Conservation (phyloP, 768 basidiomycete species). For the Boletus eberwhitei region DNA sequence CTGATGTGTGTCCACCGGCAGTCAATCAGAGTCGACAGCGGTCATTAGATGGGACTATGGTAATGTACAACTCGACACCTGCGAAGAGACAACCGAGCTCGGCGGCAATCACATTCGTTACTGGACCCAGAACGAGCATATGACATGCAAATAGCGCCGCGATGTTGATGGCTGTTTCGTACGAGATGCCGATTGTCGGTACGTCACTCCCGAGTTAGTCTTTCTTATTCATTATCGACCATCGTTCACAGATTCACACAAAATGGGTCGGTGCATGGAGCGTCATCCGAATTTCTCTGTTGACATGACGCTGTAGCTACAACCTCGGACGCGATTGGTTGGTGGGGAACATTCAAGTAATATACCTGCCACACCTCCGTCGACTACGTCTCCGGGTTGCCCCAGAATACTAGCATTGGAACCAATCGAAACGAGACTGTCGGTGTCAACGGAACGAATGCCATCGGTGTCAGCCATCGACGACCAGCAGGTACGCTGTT, state of each 20-base stretch:
- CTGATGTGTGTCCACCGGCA: slow-evolving; percentile 27
- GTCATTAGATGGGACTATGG: slow-evolving; percentile 86
- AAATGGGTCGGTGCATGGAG: slow-evolving; percentile 54
- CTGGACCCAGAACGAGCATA: slow-evolving; percentile 76
- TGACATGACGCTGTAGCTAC: slow-evolving; percentile 41
- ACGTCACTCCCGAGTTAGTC: slow-evolving; percentile 24
- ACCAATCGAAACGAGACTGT: slow-evolving; percentile 69
- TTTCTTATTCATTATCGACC: not conserved
- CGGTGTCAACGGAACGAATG: slow-evolving; percentile 45
- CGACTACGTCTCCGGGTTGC: slow-evolving; percentile 63
- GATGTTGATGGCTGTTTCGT: slow-evolving; percentile 72
- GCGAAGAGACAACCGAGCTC: slow-evolving; percentile 77
- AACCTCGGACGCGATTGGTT: slow-evolving; percentile 83
- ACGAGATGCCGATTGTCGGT: slow-evolving; percentile 66
- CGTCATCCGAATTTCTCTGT: not conserved
- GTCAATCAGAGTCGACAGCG: slow-evolving; percentile 70
- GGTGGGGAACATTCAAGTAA: slow-evolving; percentile 57
- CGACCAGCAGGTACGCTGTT: slow-evolving; percentile 20
- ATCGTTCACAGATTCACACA: slow-evolving; percentile 48
- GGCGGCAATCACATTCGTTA: slow-evolving; percentile 90
- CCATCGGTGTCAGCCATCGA: slow-evolving; percentile 45
- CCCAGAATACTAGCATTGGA: slow-evolving; percentile 64
- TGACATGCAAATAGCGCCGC: slow-evolving; percentile 58
- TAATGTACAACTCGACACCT: slow-evolving; percentile 77
- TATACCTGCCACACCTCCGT: slow-evolving; percentile 75